Percentiles rank a stretch among this genome's conserved stretches.
These are phyloP conservation scores for Bipolaris cookei DNA, from an alignment of 2,329 filamentous ascomycete genomes.

Conservation along the genomic window DNA sequence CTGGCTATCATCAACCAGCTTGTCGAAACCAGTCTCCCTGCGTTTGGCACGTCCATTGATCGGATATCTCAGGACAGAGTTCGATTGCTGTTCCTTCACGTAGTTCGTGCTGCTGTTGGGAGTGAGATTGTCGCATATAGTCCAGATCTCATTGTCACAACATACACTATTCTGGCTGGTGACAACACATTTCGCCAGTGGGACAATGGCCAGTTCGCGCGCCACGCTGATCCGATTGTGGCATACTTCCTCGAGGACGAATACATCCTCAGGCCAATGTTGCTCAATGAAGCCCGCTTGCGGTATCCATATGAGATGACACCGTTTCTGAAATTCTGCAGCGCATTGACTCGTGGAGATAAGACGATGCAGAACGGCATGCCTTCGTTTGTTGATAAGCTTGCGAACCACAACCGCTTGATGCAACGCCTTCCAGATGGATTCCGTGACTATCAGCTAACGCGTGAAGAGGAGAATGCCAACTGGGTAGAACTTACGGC, in stretches of 20 bases:
- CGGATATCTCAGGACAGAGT: constrained; percentile 66
- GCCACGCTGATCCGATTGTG: constrained; percentile 48
- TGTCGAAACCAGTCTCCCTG: constrained; percentile 35
- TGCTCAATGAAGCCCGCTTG: constrained; percentile 72
- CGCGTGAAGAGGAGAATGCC: constrained; percentile 83
- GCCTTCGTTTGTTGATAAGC: constrained; percentile 62
- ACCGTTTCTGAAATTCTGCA: constrained; percentile 76
- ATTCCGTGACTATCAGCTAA: constrained; percentile 77
- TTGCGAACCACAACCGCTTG: constrained; percentile 74
- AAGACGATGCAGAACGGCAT: constrained; percentile 56
- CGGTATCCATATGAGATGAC: constrained; percentile 86
- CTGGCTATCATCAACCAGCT: constrained; percentile 36
- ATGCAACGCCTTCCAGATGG: constrained; percentile 76
- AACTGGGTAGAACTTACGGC: constrained; percentile 75
- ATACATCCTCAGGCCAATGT: constrained; percentile 58
- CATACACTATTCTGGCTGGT: constrained; percentile 68
- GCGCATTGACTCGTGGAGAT: constrained; percentile 63
- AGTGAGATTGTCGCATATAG: constrained; percentile 70
- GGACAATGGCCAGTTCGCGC: constrained; percentile 28
- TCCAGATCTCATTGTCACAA: constrained; percentile 70
- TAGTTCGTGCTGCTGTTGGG: constrained; percentile 71
- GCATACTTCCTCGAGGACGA: constrained; percentile 64
- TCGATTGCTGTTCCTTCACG: constrained; percentile 69
- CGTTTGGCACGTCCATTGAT: constrained; percentile 58
- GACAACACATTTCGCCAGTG: constrained; percentile 50